Conservation (phyloP, 176 grass and related monocot species). For the Elaeis guineensis region DNA sequence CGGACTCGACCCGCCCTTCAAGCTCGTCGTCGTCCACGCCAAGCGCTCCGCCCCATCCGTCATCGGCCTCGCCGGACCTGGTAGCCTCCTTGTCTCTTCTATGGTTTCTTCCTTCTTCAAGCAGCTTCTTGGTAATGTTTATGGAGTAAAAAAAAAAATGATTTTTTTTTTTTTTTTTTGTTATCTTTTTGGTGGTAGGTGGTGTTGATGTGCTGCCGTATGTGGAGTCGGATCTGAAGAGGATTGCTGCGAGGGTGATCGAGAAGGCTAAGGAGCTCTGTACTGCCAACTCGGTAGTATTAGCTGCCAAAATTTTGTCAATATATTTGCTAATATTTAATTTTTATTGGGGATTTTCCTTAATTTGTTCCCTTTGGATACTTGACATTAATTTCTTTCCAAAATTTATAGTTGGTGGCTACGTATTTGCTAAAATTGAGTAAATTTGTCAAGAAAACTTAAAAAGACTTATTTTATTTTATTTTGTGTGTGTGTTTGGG, state of each 20-base stretch:
- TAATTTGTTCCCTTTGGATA: not conserved
- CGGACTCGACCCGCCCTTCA: constrained; percentile 26
- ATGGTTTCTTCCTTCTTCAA: not conserved
- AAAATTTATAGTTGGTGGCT: too few species aligned
- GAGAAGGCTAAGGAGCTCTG: constrained; percentile 61
- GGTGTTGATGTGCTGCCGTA: constrained; percentile 51
- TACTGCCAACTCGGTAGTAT: constrained; percentile 4
- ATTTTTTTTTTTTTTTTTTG: not conserved
- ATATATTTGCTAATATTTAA: constrained; percentile 4
- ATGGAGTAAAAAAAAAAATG: not conserved
- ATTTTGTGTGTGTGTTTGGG: too few species aligned
- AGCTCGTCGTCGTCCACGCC: constrained; percentile 60
- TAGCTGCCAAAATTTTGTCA: too few species aligned
- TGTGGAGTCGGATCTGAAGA: constrained; percentile 61
- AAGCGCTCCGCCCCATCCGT: constrained; percentile 52
- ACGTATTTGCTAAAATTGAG: too few species aligned
- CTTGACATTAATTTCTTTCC: not conserved
- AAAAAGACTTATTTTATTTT: too few species aligned
- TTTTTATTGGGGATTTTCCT: constrained; percentile 1
- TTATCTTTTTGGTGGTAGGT: constrained; percentile 19
- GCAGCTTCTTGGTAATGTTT: not conserved
- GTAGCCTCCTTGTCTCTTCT: constrained; percentile 6
- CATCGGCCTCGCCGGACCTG: constrained; percentile 56
- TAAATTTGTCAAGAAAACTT: too few species aligned
- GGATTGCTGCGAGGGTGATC: constrained; percentile 30